phyloP scores from a whole-genome alignment of 1,139 yeast species.

The Williopsis jadinii region DNA sequence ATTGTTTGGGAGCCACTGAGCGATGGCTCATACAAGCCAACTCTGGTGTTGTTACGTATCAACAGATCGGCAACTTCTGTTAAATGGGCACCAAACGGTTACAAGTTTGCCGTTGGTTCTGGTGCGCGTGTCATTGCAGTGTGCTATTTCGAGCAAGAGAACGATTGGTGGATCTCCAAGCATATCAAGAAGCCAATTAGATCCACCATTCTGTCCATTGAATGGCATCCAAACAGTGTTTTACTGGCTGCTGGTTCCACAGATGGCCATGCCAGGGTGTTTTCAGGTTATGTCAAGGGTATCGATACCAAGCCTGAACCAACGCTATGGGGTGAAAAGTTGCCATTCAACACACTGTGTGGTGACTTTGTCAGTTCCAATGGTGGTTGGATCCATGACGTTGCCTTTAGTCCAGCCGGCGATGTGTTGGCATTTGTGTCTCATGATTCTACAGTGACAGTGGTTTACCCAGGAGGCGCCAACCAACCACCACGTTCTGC shows the following conservation, averaged over 20 bases:
- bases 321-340: constrained; percentile 86
- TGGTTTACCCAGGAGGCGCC: constrained; percentile 73
- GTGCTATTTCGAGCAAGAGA: constrained; percentile 91
- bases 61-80: constrained; percentile 30
- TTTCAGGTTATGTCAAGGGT: constrained; percentile 88
- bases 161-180: constrained; percentile 99
- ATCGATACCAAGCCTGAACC: constrained; percentile 80
- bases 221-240: constrained; percentile 95
- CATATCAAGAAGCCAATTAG: constrained; percentile 91
- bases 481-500: constrained; percentile 45
- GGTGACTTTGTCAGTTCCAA: constrained; percentile 74
- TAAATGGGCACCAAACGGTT: constrained; percentile 63
- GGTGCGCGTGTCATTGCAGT: constrained; percentile 92
- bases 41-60: constrained; percentile 90
- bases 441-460: constrained; percentile 69
- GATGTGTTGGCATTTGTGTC: constrained; percentile 72
- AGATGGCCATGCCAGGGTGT: constrained; percentile 91
- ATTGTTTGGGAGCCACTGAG: constrained; percentile 84
- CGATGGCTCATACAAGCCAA: constrained; percentile 69
- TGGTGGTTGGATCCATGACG: constrained; percentile 92
- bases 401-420: constrained; percentile 77
- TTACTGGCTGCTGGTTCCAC: constrained; percentile 88
- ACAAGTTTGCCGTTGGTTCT: constrained; percentile 94
- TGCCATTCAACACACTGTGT: constrained; percentile 92
- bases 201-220: constrained; percentile 76